These are phyloP conservation scores for Rhizoclosmatium hyalinum DNA, from an alignment of 371 early-diverging fungal genomes.

Conservation along the genomic window DNA sequence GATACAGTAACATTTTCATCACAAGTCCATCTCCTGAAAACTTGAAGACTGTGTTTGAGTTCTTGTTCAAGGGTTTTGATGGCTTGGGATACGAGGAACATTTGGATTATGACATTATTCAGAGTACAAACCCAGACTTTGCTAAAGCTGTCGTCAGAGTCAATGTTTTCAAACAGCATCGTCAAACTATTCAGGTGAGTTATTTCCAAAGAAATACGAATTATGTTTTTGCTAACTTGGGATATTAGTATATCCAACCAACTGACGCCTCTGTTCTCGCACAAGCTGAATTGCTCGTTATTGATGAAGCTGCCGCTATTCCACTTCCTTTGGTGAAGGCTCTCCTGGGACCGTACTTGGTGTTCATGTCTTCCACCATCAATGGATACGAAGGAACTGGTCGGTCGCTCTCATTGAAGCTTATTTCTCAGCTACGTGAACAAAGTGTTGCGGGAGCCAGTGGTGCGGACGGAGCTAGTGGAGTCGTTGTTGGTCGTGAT, in stretches of 20 bases:
- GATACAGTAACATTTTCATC: constrained; percentile 98
- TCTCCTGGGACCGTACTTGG: constrained; percentile 92
- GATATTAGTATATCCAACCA: constrained; percentile 87
- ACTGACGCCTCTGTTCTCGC: constrained; percentile 90
- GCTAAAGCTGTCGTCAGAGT: constrained; percentile 95
- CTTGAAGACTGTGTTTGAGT: constrained; percentile 97
- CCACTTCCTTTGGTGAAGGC: constrained; percentile 92
- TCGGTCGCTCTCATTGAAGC: constrained; percentile 93
- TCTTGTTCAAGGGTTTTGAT: constrained; percentile 96
- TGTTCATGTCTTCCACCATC: constrained; percentile 99
- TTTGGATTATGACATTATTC: constrained; percentile 96
- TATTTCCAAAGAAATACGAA: constrained; percentile 1
- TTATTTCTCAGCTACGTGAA: constrained; percentile 92
- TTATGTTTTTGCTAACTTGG: neutral
- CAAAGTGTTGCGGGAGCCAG: constrained; percentile 66
- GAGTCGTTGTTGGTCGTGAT: constrained; percentile 65
- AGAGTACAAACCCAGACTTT: constrained; percentile 92
- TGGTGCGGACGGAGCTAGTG: constrained; percentile 43
- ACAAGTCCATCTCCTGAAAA: constrained; percentile 98
- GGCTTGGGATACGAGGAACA: constrained; percentile 97
- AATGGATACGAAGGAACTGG: constrained; percentile 99
- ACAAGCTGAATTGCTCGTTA: constrained; percentile 97
- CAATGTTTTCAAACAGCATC: constrained; percentile 94
- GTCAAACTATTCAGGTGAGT: constrained; percentile 92
- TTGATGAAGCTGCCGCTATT: constrained; percentile 99